A percentile compares a stretch with the other conserved stretches of the same genome.
These are phyloP conservation scores for Chamaenerion angustifolium DNA, from an alignment of 345 rosid genomes.

Conservation along the genomic window DNA sequence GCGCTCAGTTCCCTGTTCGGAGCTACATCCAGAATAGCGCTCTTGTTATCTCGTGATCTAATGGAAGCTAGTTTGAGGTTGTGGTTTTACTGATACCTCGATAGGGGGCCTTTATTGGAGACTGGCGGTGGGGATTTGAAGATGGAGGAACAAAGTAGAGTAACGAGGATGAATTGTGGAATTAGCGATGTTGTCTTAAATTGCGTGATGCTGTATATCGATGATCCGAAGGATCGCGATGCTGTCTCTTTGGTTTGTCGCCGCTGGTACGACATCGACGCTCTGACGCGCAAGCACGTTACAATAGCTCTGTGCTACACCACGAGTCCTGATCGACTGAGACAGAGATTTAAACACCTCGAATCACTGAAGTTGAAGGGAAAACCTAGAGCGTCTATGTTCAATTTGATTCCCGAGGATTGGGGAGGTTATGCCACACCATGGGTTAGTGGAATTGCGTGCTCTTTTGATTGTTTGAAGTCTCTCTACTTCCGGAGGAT, in stretches of 20 bases:
- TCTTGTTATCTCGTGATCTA: too few species aligned
- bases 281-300: slow-evolving; percentile 66
- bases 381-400: slow-evolving; percentile 88
- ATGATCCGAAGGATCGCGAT: slow-evolving; percentile 59
- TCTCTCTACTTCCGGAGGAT: slow-evolving; percentile 67
- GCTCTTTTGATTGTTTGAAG: slow-evolving; percentile 38
- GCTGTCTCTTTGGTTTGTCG: slow-evolving; percentile 68
- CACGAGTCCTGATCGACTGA: slow-evolving; percentile 49
- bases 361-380: slow-evolving; percentile 80
- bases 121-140: too few species aligned
- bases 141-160: too few species aligned
- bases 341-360: slow-evolving; percentile 40
- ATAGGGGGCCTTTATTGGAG: too few species aligned
- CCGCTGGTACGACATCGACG: slow-evolving; percentile 68
- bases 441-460: slow-evolving; percentile 51
- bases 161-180: too few species aligned
- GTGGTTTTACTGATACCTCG: too few species aligned
- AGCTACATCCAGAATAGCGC: too few species aligned
- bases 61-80: too few species aligned
- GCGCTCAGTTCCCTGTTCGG: too few species aligned
- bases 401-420: slow-evolving; percentile 77
- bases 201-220: slow-evolving; percentile 53
- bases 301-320: slow-evolving; percentile 76
- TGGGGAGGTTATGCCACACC: slow-evolving; percentile 87
- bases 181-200: slow-evolving; percentile 37